Evolutionary conservation across 768 basidiomycete species (phyloP).

Genomic region (Termitomyces sp.): DNA sequence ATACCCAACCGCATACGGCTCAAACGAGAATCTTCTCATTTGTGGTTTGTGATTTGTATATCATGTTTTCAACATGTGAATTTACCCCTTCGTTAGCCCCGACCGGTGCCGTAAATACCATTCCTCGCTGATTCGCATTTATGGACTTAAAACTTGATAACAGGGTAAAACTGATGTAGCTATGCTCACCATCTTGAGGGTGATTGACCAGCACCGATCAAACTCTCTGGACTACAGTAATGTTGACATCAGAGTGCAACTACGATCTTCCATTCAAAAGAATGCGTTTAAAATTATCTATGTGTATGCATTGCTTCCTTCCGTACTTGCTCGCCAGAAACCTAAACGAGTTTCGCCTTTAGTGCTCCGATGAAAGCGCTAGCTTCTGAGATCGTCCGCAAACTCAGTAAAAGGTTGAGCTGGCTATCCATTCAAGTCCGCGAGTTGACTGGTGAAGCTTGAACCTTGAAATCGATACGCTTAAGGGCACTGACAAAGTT

Average conservation of each 20-base stretch:
- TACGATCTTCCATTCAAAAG: constrained; percentile 52
- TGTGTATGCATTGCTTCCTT: constrained; percentile 51
- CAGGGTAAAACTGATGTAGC: constrained; percentile 99
- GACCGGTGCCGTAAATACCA: constrained; percentile 85
- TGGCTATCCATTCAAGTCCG: constrained; percentile 87
- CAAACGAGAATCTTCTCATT: constrained; percentile 95
- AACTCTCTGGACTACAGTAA: constrained; percentile 9
- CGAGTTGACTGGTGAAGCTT: constrained; percentile 76
- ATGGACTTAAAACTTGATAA: constrained; percentile 8
- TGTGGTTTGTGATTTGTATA: constrained; percentile 55
- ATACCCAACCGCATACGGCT: constrained; percentile 88
- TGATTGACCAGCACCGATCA: constrained; percentile 66
- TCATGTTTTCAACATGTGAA: neutral
- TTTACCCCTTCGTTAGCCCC: constrained; percentile 58
- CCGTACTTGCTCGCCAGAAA: neutral
- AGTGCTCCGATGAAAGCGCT: constrained; percentile 99
- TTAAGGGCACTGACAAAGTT: constrained; percentile 8
- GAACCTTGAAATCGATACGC: neutral
- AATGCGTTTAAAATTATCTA: constrained; percentile 95
- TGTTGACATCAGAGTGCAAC: constrained; percentile 18
- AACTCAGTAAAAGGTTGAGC: constrained; percentile 81
- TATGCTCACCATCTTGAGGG: constrained; percentile 88
- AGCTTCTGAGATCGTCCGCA: constrained; percentile 92
- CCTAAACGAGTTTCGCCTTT: neutral
- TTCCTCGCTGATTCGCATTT: neutral